phyloP scores from a whole-genome alignment of 345 rosid species.

The Populus pruinosa region DNA sequence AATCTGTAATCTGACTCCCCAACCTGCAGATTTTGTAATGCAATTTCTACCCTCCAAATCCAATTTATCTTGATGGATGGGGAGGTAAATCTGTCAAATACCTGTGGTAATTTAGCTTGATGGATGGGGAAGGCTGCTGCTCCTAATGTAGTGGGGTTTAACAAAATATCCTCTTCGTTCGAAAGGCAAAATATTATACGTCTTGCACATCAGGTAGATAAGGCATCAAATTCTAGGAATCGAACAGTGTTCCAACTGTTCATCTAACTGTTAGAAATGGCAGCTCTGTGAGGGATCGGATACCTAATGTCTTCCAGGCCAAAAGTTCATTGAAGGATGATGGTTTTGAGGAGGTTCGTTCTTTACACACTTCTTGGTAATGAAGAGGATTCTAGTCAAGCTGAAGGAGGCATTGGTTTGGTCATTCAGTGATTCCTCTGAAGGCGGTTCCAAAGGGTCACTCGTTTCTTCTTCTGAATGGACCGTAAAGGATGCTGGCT shows the following conservation, averaged over 20 bases:
- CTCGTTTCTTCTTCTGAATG: conserved; percentile 47
- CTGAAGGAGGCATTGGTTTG: conserved; percentile 74
- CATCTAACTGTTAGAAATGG: conserved; percentile 79
- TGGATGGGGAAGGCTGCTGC: too few species aligned
- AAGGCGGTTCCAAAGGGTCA: conserved; percentile 47
- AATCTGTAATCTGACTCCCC: too few species aligned
- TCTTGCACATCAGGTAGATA: conserved; percentile 43
- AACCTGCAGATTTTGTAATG: too few species aligned
- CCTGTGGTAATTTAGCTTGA: too few species aligned
- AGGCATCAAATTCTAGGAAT: conserved; percentile 72
- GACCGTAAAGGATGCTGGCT: conserved; percentile 75
- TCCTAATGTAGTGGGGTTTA: too few species aligned
- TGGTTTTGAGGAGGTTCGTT: conserved; percentile 70
- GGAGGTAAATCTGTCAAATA: too few species aligned
- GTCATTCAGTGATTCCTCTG: conserved; percentile 53
- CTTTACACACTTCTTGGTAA: conserved; percentile 57
- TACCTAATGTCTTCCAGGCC: conserved; percentile 81
- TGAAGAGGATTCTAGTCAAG: conserved; percentile 22
- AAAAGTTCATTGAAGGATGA: conserved; percentile 77
- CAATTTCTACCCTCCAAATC: too few species aligned
- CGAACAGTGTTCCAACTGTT: conserved; percentile 47
- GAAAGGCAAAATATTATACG: neutral
- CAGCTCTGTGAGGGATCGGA: conserved; percentile 54
- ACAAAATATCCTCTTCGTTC: neutral
- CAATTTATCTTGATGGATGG: too few species aligned